phyloP scores from a whole-genome alignment of 108 stramenopile species.

The Cyclotella cryptica region DNA sequence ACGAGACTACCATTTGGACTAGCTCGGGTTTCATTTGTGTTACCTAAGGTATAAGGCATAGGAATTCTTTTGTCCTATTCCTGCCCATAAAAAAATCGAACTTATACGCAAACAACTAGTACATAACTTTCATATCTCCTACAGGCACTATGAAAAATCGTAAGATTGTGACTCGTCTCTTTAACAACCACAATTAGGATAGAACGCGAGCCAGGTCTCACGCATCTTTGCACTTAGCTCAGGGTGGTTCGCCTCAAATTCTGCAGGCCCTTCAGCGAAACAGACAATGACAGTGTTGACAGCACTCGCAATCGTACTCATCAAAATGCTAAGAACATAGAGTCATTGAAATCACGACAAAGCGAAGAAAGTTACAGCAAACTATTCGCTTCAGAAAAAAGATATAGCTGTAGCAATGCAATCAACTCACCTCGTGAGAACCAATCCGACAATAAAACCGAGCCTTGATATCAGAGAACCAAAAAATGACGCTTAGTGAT shows the following conservation, averaged over 20 bases:
- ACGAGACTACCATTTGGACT: no score
- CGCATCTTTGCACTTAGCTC: conserved; percentile 75
- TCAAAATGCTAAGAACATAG: conserved; percentile 45
- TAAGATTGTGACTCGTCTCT: no score
- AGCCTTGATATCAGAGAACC: conserved; percentile 24
- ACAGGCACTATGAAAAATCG: no score
- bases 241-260: conserved; percentile 87
- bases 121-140: no score
- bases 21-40: no score
- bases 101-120: no score
- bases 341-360: background rate
- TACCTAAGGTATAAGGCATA: no score
- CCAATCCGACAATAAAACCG: conserved; percentile 77
- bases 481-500: no score
- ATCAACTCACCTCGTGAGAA: conserved; percentile 48
- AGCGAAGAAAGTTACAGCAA: background rate
- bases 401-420: background rate
- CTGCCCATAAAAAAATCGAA: no score
- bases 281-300: conserved; percentile 91
- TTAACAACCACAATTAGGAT: conserved; percentile 41
- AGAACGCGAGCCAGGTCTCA: conserved; percentile 64
- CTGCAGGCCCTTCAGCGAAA: conserved; percentile 86
- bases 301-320: conserved; percentile 75
- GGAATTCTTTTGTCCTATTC: no score
- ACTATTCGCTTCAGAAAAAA: background rate